Base-by-base conservation (phyloP, 108 stramenopile species). In the Nitzschia sp. region DNA sequence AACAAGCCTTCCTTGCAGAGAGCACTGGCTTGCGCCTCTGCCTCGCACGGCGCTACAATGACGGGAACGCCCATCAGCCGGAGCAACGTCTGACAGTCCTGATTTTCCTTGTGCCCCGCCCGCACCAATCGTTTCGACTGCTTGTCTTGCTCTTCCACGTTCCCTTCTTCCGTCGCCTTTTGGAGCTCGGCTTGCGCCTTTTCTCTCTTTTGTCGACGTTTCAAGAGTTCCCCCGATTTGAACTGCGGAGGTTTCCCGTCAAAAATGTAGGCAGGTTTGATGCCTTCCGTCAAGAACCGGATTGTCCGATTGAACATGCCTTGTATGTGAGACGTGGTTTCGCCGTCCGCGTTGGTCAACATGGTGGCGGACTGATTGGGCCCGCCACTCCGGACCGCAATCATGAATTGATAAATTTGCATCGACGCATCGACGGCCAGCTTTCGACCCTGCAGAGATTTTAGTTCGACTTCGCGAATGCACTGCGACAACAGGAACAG, bases 231-330 rank as follows among this genome's bases (percentile, higher is more conserved):
- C 16, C 94, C 96, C 26, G 77, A 79, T 77, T 99, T 99, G 63
- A 99, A 77, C 15, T 91, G 63, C 15, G 99, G 99, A 6, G 99
- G 97, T 80, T 98, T 98, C 3, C 98, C 99, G 64, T 98, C 98
- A 78, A 98, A 99, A 33, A 98, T 94, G 67, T 91, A 99, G 35
- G 96, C 96, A 15, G 98, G 98, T 44, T 86, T 86, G 30, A 99
- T 85, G 15, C 99, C 99, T 76, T 94, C 91, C 15, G 83, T 69
- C 28, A 99, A 70, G 68, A 96, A 89, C 2, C 97, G 95, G 68
- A 99, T 98, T 53, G 99, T 97, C 2, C 98, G 88, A 75, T 97
- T 97, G 86, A 99, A 98, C 73, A 99, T 90, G 19, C 99, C 99
- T 73, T 98, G 98, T n/a, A 99, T 96, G 74, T 99, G 99, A 33